These are phyloP conservation scores for Fusarium irregulare DNA, from an alignment of 2,329 filamentous ascomycete species.

Conservation along the genomic window DNA sequence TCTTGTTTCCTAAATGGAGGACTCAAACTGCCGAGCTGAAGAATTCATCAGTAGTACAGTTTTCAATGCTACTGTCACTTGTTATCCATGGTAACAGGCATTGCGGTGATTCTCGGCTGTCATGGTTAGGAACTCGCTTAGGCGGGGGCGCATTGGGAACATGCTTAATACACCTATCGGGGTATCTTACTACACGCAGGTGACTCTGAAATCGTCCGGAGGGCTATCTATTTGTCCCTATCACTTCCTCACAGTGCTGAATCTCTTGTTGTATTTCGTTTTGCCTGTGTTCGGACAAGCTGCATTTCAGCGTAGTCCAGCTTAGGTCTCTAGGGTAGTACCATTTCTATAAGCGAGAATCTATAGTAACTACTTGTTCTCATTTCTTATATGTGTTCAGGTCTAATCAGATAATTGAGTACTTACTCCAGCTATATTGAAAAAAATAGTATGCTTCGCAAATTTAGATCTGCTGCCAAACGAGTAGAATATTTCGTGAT, in stretches of 20 bases:
- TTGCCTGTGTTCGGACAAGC: neutral
- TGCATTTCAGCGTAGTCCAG: no score
- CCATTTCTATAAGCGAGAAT: neutral
- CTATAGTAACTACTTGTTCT: neutral
- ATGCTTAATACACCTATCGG: neutral
- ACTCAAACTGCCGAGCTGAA: neutral
- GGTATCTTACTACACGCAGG: neutral
- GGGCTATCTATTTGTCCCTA: neutral
- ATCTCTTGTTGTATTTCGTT: neutral
- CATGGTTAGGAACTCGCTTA: neutral
- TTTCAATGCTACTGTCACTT: neutral
- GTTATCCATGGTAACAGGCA: neutral
- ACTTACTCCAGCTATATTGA: neutral
- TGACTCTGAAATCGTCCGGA: neutral
- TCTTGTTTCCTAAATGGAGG: neutral
- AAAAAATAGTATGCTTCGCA: rapidly evolving
- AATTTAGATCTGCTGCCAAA: neutral
- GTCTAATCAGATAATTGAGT: neutral
- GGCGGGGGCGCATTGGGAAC: no score
- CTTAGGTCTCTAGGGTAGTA: neutral
- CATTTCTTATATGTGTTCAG: neutral
- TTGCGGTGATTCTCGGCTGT: neutral
- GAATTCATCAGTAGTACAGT: neutral
- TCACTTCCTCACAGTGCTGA: neutral
- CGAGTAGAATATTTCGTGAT: no score